These are phyloP conservation scores for Linderina pennispora DNA, from an alignment of 192 early-diverging fungal genomes.

Conservation along the genomic window DNA sequence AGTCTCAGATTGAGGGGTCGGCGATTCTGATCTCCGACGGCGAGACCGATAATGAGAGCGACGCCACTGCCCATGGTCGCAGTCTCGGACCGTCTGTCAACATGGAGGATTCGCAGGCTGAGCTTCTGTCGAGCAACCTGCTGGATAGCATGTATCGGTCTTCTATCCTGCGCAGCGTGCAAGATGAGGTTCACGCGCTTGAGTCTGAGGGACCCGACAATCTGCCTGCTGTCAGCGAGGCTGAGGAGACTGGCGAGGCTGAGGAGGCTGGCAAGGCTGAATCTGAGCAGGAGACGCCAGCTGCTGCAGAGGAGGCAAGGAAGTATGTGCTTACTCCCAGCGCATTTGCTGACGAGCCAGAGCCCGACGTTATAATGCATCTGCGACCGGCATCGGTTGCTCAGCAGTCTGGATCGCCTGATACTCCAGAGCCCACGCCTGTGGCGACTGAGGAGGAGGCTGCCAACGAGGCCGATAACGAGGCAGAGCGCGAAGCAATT, in stretches of 20 bases:
- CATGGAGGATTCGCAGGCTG: constrained; percentile 41
- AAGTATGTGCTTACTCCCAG: constrained; percentile 32
- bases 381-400: constrained; percentile 11
- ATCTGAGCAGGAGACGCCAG: not conserved
- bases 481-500: not conserved
- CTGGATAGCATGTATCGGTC: constrained; percentile 37
- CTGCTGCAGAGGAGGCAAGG: not conserved
- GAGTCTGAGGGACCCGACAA: constrained; percentile 5
- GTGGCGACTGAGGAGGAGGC: not conserved
- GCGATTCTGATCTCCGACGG: not conserved
- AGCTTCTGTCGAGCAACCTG: constrained; percentile 34
- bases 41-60: not conserved
- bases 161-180: not conserved
- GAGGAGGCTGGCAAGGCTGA: not conserved
- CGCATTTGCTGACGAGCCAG: constrained; percentile 14
- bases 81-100: constrained; percentile 2
- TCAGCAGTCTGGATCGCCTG: not conserved
- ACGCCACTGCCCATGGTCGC: not conserved
- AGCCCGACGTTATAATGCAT: constrained; percentile 8
- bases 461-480: not conserved
- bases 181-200: constrained; percentile 24
- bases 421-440: not conserved
- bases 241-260: constrained; percentile 3
- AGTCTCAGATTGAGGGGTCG: no score
- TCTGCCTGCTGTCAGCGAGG: not conserved